A percentile compares a stretch with the other conserved stretches of the same genome.
phyloP scores from a whole-genome alignment of 2,329 filamentous ascomycete species.

The Pyrenophora tritici-repentis region DNA sequence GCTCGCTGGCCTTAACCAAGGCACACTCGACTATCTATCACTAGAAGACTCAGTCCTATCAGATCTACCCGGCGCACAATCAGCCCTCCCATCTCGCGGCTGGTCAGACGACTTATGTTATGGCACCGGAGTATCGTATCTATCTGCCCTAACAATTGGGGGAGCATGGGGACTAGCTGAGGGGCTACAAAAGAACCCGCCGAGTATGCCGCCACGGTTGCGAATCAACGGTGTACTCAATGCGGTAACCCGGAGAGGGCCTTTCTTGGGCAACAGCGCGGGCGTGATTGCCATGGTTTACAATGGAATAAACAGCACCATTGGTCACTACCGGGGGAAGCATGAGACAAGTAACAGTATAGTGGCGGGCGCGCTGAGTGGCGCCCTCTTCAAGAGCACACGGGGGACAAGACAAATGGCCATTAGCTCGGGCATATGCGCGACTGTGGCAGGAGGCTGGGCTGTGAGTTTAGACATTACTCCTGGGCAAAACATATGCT shows the following conservation, averaged over 20 bases:
- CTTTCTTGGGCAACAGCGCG: slow-evolving; percentile 94
- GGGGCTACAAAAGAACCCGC: slow-evolving; percentile 73
- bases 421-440: slow-evolving; percentile 90
- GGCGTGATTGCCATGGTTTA: slow-evolving; percentile 96
- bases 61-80: slow-evolving; percentile 82
- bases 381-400: slow-evolving; percentile 96
- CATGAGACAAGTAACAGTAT: slow-evolving; percentile 85
- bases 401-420: slow-evolving; percentile 88
- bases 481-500: neutral
- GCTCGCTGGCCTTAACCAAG: slow-evolving; percentile 88
- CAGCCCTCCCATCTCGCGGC: slow-evolving; percentile 88
- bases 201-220: slow-evolving; percentile 83
- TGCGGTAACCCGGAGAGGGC: slow-evolving; percentile 87
- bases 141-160: slow-evolving; percentile 82
- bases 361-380: slow-evolving; percentile 80
- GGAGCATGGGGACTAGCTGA: slow-evolving; percentile 93
- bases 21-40: slow-evolving; percentile 90
- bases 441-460: slow-evolving; percentile 83
- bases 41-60: slow-evolving; percentile 91
- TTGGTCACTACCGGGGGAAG: slow-evolving; percentile 48
- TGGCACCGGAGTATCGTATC: slow-evolving; percentile 91
- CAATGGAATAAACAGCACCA: slow-evolving; percentile 67
- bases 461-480: slow-evolving; percentile 61
- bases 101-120: slow-evolving; percentile 99
- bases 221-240: slow-evolving; percentile 94